These are phyloP conservation scores for Neofusicoccum umdonicola DNA, from an alignment of 2,329 filamentous ascomycete species.

Conservation along the genomic window DNA sequence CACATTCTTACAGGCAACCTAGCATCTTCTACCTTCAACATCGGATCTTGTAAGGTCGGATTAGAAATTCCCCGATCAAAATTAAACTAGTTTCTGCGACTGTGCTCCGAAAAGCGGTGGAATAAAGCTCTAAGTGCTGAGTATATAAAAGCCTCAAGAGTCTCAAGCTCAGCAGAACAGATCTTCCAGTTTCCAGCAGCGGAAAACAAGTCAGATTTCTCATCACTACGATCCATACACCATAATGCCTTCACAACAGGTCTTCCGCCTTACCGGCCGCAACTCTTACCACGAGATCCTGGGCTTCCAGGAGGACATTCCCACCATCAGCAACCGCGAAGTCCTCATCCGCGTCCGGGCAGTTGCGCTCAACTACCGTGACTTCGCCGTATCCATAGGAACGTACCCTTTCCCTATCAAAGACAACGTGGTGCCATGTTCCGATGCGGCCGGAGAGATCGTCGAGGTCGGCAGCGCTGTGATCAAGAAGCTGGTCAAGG, in stretches of 20 bases:
- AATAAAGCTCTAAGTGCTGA: too few species aligned
- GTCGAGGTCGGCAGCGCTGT: constrained; percentile 7
- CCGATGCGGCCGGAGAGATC: constrained; percentile 26
- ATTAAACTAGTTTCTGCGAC: too few species aligned
- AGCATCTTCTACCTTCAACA: too few species aligned
- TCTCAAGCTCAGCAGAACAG: too few species aligned
- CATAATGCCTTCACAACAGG: not conserved
- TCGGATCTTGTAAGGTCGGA: too few species aligned
- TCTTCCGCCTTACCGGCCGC: not conserved
- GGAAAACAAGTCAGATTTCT: too few species aligned
- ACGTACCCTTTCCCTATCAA: not conserved
- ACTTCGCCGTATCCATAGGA: not conserved
- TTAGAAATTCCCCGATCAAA: too few species aligned
- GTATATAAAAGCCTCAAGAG: too few species aligned
- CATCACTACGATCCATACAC: not conserved
- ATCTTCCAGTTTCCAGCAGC: too few species aligned
- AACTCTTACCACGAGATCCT: not conserved
- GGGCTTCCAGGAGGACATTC: not conserved
- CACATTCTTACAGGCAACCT: too few species aligned
- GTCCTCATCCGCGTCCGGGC: constrained; percentile 19
- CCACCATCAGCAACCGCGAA: constrained; percentile 18
- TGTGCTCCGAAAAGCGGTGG: too few species aligned
- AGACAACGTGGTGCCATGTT: constrained; percentile 20
- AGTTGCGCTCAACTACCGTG: constrained; percentile 14
- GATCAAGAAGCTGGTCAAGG: not conserved